These are phyloP conservation scores for Fusarium sp. DNA, from an alignment of 2,329 filamentous ascomycete species.

Conservation along the genomic window DNA sequence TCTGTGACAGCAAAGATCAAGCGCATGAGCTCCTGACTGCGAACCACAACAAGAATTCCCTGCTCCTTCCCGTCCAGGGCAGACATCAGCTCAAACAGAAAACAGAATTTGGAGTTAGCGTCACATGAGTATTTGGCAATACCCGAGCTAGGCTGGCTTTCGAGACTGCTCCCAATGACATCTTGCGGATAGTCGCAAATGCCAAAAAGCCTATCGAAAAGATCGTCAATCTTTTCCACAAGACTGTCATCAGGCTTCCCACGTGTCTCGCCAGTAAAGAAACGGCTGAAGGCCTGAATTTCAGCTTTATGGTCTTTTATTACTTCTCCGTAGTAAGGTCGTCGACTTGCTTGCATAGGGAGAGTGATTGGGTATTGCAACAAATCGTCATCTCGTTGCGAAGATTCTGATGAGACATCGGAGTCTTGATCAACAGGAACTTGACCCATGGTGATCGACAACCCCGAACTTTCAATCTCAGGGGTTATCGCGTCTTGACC, in stretches of 20 bases:
- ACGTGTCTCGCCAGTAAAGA: slow-evolving; percentile 58
- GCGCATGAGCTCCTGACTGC: slow-evolving; percentile 63
- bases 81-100: slow-evolving; percentile 65
- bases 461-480: slow-evolving; percentile 42
- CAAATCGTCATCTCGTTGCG: slow-evolving; percentile 14
- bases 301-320: slow-evolving; percentile 60
- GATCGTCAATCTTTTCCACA: slow-evolving; percentile 62
- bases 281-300: slow-evolving; percentile 61
- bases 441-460: slow-evolving; percentile 49
- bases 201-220: slow-evolving; percentile 66
- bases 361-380: slow-evolving; percentile 67
- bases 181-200: slow-evolving; percentile 71
- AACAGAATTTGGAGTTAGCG: slow-evolving; percentile 72
- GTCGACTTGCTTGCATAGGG: slow-evolving; percentile 66
- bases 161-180: slow-evolving; percentile 59
- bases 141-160: slow-evolving; percentile 56
- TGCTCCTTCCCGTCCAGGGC: slow-evolving; percentile 59
- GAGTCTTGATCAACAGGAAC: slow-evolving; percentile 43
- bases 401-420: slow-evolving; percentile 39
- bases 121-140: slow-evolving; percentile 67
- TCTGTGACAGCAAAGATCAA: slow-evolving; percentile 66
- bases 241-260: slow-evolving; percentile 57
- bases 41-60: slow-evolving; percentile 67
- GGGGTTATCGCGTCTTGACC: slow-evolving; percentile 37
- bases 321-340: slow-evolving; percentile 65